Evolutionary conservation across 345 rosid genomes (phyloP), one percentile per base, ranked within the genome.

Genomic region (Isatis tinctoria): DNA sequence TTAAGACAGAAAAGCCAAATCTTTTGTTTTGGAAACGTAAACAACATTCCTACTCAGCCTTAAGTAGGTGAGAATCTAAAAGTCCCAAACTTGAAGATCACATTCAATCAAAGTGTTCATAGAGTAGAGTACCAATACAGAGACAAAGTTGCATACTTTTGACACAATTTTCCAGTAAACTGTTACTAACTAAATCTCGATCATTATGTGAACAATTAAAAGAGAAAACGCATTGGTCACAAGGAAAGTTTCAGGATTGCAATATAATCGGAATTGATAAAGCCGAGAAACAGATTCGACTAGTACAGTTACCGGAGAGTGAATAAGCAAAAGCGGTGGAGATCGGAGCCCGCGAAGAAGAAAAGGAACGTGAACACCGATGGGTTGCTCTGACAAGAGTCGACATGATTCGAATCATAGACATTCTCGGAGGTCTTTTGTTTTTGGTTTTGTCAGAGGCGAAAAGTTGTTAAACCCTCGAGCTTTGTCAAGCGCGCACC

Each of bases 331-430:
- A 73, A 2, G 58, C 2, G 63, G 64, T 65, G 71, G 36, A 16
- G 51, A 70, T 30, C 12, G 59, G 64, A 37, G n/a, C 28, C 26
- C 56, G 65, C 2, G 79, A 77, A 75, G 76, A 65, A 57, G 80
- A 69, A 51, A 44, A 37, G 48, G 27, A 62, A 10, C 60, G 81
- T 64, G 83, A 44, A 65, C 70, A 54, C 12, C 74, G 52, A 36
- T 67, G 83, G 63, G 78, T 47, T 75, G 73, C 78, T 65, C 72
- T 83, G 10, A 80, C 67, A 49, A 91, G 69, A 62, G 18, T 45
- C 48, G 85, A 70, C 7, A 81, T 73, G 17, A 70, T 74, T 82
- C 67, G 83, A 40, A 83, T 74, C 60, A 75, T 74, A 60, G 66
- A 45, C 91, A 62, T 72, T 18, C 17, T 24, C 14, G 4, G 47